A percentile compares a stretch with the other conserved stretches of the same genome.
These are phyloP conservation scores for Cercospora citrullina DNA, from an alignment of 2,329 filamentous ascomycete species.

Conservation along the genomic window DNA sequence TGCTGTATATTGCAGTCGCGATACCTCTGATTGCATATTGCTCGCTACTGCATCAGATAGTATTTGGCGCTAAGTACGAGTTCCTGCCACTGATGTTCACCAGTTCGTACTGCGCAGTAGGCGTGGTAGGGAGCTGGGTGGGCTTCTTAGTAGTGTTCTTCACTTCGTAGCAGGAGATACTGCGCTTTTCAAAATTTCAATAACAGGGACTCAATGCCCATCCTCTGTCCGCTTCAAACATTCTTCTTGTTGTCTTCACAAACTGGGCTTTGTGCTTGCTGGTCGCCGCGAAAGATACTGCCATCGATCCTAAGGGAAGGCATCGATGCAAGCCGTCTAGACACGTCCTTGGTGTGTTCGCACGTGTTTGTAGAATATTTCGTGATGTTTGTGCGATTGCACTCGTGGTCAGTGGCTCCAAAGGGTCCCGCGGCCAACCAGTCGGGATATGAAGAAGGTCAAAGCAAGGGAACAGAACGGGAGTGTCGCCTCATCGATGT, in stretches of 20 bases:
- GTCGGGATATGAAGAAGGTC: slow-evolving; percentile 8
- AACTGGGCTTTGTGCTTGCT: neutral
- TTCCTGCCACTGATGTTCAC: slow-evolving; percentile 97
- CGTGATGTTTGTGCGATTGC: neutral
- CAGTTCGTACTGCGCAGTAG: slow-evolving; percentile 88
- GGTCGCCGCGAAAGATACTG: neutral
- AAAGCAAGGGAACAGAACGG: slow-evolving; percentile 15
- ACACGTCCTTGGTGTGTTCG: neutral
- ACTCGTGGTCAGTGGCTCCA: neutral
- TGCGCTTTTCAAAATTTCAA: neutral
- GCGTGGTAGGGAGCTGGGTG: slow-evolving; percentile 94
- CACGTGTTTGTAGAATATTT: neutral
- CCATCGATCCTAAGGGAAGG: neutral
- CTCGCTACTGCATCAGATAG: slow-evolving; percentile 75
- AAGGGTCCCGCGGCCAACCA: neutral
- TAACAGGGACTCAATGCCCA: no score
- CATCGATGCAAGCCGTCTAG: neutral
- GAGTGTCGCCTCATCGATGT: slow-evolving; percentile 1
- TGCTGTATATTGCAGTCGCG: slow-evolving; percentile 84
- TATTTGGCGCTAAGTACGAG: slow-evolving; percentile 80
- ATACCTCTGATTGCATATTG: slow-evolving; percentile 89
- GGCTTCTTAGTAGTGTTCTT: slow-evolving; percentile 95
- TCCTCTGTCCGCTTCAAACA: neutral
- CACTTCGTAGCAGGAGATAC: slow-evolving; percentile 28
- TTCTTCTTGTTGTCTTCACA: no score